Evolutionary conservation across 352 stramenopile species (phyloP).

Genomic region (Peronospora farinosa): DNA sequence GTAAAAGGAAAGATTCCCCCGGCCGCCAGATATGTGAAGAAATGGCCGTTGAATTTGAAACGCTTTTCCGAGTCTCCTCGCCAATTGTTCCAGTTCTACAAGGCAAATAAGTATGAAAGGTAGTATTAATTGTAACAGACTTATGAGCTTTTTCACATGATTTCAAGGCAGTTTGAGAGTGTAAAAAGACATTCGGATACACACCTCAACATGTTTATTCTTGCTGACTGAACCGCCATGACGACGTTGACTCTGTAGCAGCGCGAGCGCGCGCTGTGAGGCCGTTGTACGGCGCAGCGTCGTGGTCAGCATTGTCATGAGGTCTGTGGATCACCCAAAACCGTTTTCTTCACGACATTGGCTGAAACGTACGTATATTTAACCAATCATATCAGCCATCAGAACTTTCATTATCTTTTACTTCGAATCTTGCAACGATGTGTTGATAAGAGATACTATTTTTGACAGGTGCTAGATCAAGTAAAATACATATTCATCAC

Average conservation of each 20-base stretch:
- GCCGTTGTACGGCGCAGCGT: constrained; percentile 39
- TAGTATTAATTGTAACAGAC: constrained; percentile 1
- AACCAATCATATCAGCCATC: constrained; percentile 7
- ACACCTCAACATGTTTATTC: constrained; percentile 82
- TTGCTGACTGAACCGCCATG: constrained; percentile 69
- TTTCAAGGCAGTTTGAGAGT: background rate
- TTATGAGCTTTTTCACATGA: background rate
- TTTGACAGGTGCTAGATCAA: background rate
- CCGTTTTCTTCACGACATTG: constrained; percentile 12
- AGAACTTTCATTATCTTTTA: constrained; percentile 8
- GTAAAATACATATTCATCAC: background rate
- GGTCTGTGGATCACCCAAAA: constrained; percentile 18
- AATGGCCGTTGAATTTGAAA: constrained; percentile 64
- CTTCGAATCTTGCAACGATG: background rate
- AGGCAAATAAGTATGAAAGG: constrained; percentile 1
- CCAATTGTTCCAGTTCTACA: constrained; percentile 84
- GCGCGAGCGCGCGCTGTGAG: constrained; percentile 36
- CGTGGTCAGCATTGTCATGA: constrained; percentile 40
- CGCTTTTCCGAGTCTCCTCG: constrained; percentile 77
- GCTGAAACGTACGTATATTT: constrained; percentile 11
- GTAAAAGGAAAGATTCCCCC: constrained; percentile 58
- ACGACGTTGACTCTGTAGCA: constrained; percentile 61
- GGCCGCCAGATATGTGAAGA: constrained; percentile 47
- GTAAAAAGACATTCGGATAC: background rate
- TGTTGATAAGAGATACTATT: background rate